These are phyloP conservation scores for Schwanniomyces yamadae DNA, from an alignment of 805 yeast species.

Conservation along the genomic window DNA sequence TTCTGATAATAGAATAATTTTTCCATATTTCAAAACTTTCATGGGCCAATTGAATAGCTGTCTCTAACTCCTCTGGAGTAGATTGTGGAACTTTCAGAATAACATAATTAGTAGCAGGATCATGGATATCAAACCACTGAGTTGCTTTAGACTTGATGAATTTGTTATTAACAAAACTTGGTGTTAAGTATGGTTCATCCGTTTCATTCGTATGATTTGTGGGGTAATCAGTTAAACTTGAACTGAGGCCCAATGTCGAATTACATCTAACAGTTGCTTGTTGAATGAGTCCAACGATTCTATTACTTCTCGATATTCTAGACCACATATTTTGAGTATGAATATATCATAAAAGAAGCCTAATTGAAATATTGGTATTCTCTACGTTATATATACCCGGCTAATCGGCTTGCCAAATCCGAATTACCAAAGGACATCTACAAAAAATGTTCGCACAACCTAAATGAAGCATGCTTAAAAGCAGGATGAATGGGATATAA, in stretches of 20 bases:
- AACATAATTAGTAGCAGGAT: conserved; percentile 70
- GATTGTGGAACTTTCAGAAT: conserved; percentile 72
- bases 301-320: not conserved
- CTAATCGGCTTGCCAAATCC: conserved; percentile 3
- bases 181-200: conserved; percentile 49
- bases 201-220: conserved; percentile 33
- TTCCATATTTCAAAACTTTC: conserved; percentile 61
- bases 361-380: too few species aligned
- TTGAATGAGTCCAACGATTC: not conserved
- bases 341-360: too few species aligned
- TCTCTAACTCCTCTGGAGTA: conserved; percentile 61
- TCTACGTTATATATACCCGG: not conserved
- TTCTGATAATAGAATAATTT: conserved; percentile 54
- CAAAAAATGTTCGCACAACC: too few species aligned
- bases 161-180: conserved; percentile 51
- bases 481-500: too few species aligned
- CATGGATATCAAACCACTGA: conserved; percentile 67
- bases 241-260: conserved; percentile 21
- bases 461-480: too few species aligned
- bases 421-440: too few species aligned
- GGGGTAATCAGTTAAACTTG: conserved; percentile 40
- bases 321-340: not conserved
- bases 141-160: conserved; percentile 48
- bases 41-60: conserved; percentile 64
- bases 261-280: conserved; percentile 1